Evolutionary conservation across 441 rosid species (phyloP).

Genomic region (Manihot esculenta): DNA sequence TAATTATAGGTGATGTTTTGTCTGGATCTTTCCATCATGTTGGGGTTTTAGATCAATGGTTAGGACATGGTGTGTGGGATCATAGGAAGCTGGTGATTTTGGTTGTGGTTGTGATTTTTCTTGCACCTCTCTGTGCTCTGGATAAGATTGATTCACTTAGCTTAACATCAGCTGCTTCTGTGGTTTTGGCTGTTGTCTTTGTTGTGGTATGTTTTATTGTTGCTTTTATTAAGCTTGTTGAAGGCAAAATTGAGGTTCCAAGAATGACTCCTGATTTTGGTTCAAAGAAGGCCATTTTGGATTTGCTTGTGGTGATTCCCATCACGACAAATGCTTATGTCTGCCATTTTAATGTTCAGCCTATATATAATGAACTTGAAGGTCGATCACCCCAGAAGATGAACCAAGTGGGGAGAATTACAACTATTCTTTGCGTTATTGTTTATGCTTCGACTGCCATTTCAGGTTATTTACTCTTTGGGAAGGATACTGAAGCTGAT

Average conservation of each 20-base stretch:
- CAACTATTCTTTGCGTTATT: constrained; percentile 56
- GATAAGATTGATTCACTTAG: constrained; percentile 84
- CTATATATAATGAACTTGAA: constrained; percentile 85
- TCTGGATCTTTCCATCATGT: constrained; percentile 79
- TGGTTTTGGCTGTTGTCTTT: constrained; percentile 85
- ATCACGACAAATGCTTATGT: constrained; percentile 86
- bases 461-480: constrained; percentile 88
- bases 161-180: constrained; percentile 86
- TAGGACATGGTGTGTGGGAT: constrained; percentile 94
- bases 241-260: constrained; percentile 72
- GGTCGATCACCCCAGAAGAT: constrained; percentile 73
- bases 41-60: constrained; percentile 97
- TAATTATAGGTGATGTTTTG: constrained; percentile 93
- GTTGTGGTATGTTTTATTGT: constrained; percentile 71
- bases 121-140: constrained; percentile 84
- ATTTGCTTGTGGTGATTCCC: constrained; percentile 88
- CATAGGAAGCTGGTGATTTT: constrained; percentile 70
- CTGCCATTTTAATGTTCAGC: constrained; percentile 91
- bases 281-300: constrained; percentile 60
- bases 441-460: constrained; percentile 77
- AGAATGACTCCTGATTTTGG: constrained; percentile 75
- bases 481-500: constrained; percentile 75
- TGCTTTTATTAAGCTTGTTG: constrained; percentile 67
- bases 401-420: constrained; percentile 81
- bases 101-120: constrained; percentile 59